Base-by-base conservation (phyloP, 176 grass and related monocot species). In the Oryza longistaminata region DNA sequence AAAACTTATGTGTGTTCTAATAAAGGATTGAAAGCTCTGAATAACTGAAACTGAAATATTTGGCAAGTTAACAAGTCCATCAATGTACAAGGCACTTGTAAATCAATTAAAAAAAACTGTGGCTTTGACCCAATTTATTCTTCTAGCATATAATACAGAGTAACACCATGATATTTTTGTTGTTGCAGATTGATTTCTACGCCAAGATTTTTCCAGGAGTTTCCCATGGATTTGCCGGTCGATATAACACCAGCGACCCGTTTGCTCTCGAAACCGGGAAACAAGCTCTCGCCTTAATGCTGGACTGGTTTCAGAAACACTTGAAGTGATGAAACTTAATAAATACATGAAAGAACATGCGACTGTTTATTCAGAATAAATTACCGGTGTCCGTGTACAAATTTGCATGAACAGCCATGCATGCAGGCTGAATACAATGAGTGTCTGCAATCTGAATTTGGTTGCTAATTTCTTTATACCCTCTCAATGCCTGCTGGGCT, bases 241-340 rank as follows among this genome's bases (percentile, higher is more conserved):
- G 81, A 79, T 88, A 79, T 24, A 67, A 88, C 34, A 22, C 69
- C 5, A 60, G 11, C 16, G 7, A 84, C 25, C 75, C 81, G 1
- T 88, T 84, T 1, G 81, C 75, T 3, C 75, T 88, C 25, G 68
- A 79, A 73, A 79, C 45, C 1, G 81, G 45, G 1, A 34, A 79
- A 22, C 5, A 79, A 21, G 81, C 81, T 5, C 34, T 79, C 15
- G 68, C 16, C 42, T 19, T 66, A 2, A 83, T 84, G 87, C 48
- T 88, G 19, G 69, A 66, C 68, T 88, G 81, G 87, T 88, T 88
- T 35, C 0, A 55, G 43, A 88, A 60, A 31, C 58, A 79, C 81
- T 24, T 88, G 6, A 73, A 83, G 11, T 88, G 34, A 83, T 21
- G 33, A 66, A 7, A 67, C 13, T 2, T 67, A 1, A 29, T 7